Evolutionary conservation across 495 filamentous ascomycete species (phyloP).

Genomic region (Tetracladium setigerum): DNA sequence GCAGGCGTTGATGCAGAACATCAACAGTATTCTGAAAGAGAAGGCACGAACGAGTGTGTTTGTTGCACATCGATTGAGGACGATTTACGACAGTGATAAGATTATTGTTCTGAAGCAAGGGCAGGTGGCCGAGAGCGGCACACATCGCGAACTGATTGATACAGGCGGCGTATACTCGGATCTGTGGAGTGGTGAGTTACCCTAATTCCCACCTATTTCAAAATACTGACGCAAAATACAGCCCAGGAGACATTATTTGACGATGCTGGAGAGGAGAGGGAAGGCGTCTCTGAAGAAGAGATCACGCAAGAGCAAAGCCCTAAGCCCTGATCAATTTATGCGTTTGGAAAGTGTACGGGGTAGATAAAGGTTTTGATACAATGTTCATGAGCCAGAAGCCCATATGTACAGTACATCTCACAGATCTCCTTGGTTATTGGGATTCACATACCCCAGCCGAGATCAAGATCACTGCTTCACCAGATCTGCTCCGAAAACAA

Average conservation of each 20-base stretch:
- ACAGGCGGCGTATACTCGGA: conserved; percentile 75
- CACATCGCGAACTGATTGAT: conserved; percentile 77
- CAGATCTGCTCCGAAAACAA: no score
- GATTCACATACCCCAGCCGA: no score
- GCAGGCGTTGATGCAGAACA: conserved; percentile 82
- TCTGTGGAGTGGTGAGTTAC: conserved; percentile 74
- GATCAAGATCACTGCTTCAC: no score
- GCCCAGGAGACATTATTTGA: conserved; percentile 38
- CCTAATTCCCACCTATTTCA: not conserved
- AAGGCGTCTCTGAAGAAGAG: conserved; percentile 27
- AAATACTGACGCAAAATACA: conserved; percentile 19
- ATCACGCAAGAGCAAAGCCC: not conserved
- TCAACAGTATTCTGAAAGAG: conserved; percentile 87
- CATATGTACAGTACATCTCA: no score
- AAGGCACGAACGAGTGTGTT: conserved; percentile 88
- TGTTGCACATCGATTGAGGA: conserved; percentile 84
- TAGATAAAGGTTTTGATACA: no score
- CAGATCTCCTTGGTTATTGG: no score
- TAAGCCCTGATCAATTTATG: no score
- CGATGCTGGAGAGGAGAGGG: conserved; percentile 25
- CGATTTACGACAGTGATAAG: conserved; percentile 88
- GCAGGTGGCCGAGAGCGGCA: conserved; percentile 75
- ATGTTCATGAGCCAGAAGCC: no score
- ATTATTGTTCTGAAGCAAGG: conserved; percentile 90
- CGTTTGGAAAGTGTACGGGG: no score